Evolutionary conservation across 495 filamentous ascomycete species (phyloP), one percentile per base, ranked within the genome.

Genomic region (Aspergillus kassunensis): DNA sequence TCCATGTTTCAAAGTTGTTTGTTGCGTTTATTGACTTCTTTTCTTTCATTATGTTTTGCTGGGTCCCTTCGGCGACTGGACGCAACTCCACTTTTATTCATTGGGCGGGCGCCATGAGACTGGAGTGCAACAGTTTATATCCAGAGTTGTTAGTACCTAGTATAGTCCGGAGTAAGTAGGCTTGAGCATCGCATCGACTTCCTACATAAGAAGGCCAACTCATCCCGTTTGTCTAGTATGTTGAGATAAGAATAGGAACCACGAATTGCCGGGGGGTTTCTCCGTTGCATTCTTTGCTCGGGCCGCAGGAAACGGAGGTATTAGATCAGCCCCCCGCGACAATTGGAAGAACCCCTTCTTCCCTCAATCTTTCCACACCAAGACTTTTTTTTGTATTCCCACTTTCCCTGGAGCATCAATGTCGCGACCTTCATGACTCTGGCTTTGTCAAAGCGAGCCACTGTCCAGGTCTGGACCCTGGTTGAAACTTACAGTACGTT

Each of bases 401-500:
- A 23, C 29, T 41, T 34, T 18, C 34, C 37, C 34, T 41, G 34
- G 6, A 30, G 20, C 50, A 33, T 52, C 57, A 50, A 66, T 73
- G 70, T 58, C 58, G 54, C 62, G 61, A 58, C 62, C 63, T 73
- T 73, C 69, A 75, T 75, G 72, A 72, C 63, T 69, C 47, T 64
- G 62, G 56, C 62, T 67, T 60, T 64, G 62, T 59, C 65, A 30
- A 70, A 66, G 67, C 70, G 65, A 64, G 66, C 70, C 61, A 68
- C 71, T 58, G 71, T 72, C 66, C 66, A 58, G 59, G 64, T 60
- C 55, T 66, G 70, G 70, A 60, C 66, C 60, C 61, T 64, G 65
- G 60, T 63, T 51, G 56, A 68, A 49, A 51, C 56, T 64, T 65
- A 56, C 56, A 57, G 71, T 74, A 71, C 15, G 72, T 67, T 31